These are phyloP conservation scores for Phialemoniopsis sp. DNA, from an alignment of 2,329 filamentous ascomycete species.

Conservation along the genomic window DNA sequence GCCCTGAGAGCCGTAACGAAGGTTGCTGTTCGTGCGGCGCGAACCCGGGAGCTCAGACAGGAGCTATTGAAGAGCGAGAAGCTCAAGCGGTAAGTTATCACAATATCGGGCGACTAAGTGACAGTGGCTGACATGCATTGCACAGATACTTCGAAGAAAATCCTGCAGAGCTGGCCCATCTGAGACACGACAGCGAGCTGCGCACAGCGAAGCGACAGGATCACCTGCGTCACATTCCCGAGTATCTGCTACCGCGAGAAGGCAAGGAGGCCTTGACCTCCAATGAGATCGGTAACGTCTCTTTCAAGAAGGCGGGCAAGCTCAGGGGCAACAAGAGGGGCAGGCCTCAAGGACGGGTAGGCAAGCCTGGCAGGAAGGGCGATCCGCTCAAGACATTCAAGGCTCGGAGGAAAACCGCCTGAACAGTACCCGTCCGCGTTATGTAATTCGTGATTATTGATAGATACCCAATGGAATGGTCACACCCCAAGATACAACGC, in stretches of 20 bases:
- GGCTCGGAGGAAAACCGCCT: constrained; percentile 43
- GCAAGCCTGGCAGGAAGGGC: constrained; percentile 58
- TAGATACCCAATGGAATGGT: no score
- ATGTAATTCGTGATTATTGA: no score
- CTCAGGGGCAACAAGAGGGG: constrained; percentile 23
- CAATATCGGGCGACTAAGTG: neutral
- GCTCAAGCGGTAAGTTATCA: constrained; percentile 57
- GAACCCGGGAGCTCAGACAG: constrained; percentile 80
- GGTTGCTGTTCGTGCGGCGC: constrained; percentile 84
- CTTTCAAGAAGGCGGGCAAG: constrained; percentile 46
- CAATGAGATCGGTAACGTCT: constrained; percentile 72
- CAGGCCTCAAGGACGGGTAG: constrained; percentile 31
- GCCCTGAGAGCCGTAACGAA: constrained; percentile 86
- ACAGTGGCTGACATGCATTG: constrained; percentile 16
- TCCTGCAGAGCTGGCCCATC: constrained; percentile 78
- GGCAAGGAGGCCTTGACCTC: constrained; percentile 64
- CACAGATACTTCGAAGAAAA: constrained; percentile 86
- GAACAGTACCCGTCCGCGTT: neutral
- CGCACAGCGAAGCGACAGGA: constrained; percentile 78
- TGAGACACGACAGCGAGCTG: constrained; percentile 87
- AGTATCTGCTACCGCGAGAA: constrained; percentile 81
- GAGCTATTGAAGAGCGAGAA: constrained; percentile 94
- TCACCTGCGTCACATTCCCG: constrained; percentile 90
- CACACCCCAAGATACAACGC: no score
- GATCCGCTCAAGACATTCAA: constrained; percentile 92